Evolutionary conservation across 495 filamentous ascomycete species (phyloP).

Genomic region (Neurospora cerealis): DNA sequence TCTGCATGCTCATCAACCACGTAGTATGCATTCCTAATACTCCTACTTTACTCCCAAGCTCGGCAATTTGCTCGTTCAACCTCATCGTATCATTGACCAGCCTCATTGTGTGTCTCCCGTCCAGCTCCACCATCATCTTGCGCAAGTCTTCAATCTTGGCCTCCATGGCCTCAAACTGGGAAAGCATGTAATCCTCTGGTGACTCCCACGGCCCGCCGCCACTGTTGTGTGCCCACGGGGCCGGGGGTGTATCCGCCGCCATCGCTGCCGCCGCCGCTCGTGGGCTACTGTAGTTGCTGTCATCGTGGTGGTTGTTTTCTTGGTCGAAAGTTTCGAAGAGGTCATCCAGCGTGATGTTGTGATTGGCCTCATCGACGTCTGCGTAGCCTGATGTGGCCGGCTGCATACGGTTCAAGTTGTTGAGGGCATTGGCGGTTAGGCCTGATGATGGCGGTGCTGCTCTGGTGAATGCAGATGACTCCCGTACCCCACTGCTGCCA

Average conservation of each 20-base stretch:
- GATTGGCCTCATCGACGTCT: background rate
- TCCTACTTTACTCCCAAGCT: constrained; percentile 40
- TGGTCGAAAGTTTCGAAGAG: background rate
- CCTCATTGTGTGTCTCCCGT: constrained; percentile 36
- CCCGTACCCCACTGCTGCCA: background rate
- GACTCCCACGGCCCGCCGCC: background rate
- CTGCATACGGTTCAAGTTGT: background rate
- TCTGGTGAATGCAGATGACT: background rate
- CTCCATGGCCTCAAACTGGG: constrained; percentile 39
- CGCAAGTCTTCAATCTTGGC: constrained; percentile 34
- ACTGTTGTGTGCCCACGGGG: background rate
- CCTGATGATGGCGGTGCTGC: background rate
- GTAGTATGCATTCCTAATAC: constrained; percentile 44
- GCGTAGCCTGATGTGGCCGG: background rate
- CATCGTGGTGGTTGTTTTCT: constrained; percentile 3
- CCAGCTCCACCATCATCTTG: constrained; percentile 33
- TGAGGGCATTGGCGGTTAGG: background rate
- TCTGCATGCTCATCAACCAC: constrained; percentile 40
- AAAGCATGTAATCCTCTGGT: constrained; percentile 30
- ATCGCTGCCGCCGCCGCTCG: background rate
- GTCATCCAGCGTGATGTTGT: background rate
- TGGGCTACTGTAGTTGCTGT: constrained; percentile 3
- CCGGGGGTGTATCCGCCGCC: constrained; percentile 7
- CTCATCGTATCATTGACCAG: constrained; percentile 40
- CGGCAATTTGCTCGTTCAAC: constrained; percentile 42